Conservation (phyloP, 257 asterid species). For the Solanum dulcamara region DNA sequence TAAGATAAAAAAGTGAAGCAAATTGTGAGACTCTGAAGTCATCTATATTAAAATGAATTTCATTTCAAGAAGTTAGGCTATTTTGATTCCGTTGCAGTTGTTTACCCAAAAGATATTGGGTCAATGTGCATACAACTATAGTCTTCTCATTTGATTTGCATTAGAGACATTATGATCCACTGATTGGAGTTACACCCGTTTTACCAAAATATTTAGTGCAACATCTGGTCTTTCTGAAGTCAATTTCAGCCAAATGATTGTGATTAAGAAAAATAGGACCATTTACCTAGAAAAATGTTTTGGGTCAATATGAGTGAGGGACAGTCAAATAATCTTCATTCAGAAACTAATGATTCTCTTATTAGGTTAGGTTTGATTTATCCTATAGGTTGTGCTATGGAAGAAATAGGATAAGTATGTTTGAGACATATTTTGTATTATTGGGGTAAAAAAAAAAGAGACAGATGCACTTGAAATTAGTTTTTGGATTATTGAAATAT, state of each 20-base stretch:
- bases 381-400: background rate
- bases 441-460: background rate
- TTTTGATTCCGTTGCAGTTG: background rate
- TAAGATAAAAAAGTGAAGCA: background rate
- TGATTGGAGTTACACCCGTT: background rate
- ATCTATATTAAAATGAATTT: background rate
- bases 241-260: conserved; percentile 25
- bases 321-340: background rate
- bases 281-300: background rate
- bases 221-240: background rate
- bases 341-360: background rate
- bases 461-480: background rate
- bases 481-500: background rate
- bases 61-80: background rate
- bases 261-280: background rate
- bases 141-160: background rate
- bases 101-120: background rate
- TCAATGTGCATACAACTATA: background rate
- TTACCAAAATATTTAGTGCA: background rate
- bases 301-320: background rate
- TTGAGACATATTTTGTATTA: background rate
- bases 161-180: background rate
- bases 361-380: background rate
- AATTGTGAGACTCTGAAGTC: background rate
- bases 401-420: background rate